A percentile compares a stretch with the other conserved stretches of the same genome.
Conservation (phyloP, 2,329 filamentous ascomycete genomes). For the Orbilia oligospora region DNA sequence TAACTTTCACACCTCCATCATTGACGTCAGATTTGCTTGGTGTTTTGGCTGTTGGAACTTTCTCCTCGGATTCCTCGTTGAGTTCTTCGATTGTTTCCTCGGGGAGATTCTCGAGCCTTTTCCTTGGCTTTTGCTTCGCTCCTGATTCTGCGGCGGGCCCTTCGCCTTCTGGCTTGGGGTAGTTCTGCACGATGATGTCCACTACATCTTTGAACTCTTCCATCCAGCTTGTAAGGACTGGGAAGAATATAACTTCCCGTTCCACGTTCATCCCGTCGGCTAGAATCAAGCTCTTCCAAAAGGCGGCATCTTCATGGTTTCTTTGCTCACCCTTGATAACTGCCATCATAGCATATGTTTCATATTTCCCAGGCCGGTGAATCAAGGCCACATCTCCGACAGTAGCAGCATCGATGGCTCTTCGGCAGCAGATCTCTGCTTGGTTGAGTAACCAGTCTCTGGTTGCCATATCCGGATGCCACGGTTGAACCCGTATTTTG, state of each 20-base stretch:
- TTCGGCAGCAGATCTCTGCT: conserved; percentile 26
- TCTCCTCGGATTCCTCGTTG: conserved; percentile 9
- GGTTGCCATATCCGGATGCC: conserved; percentile 25
- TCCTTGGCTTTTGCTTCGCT: conserved; percentile 3
- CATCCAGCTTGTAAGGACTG: conserved; percentile 29
- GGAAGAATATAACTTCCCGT: conserved; percentile 28
- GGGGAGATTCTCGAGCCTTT: conserved; percentile 16
- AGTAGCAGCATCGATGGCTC: conserved; percentile 13
- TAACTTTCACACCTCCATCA: conserved; percentile 23
- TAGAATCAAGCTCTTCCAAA: conserved; percentile 25
- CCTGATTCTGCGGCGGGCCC: neutral
- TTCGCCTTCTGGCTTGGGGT: conserved; percentile 22
- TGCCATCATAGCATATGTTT: conserved; percentile 31
- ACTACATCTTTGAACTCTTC: conserved; percentile 25
- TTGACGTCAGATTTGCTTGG: neutral
- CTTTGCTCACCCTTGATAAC: conserved; percentile 22
- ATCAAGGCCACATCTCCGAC: conserved; percentile 19
- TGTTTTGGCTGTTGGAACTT: neutral
- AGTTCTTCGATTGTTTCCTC: conserved; percentile 19
- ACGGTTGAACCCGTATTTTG: conserved; percentile 18
- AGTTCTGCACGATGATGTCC: conserved; percentile 18
- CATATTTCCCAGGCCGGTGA: conserved; percentile 16
- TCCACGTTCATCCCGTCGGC: conserved; percentile 23
- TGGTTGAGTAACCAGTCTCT: conserved; percentile 24
- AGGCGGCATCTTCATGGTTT: conserved; percentile 17